A percentile compares a stretch with the other conserved stretches of the same genome.
phyloP scores from a whole-genome alignment of 139 green algal species.

The Tetratostichococcus sp. region DNA sequence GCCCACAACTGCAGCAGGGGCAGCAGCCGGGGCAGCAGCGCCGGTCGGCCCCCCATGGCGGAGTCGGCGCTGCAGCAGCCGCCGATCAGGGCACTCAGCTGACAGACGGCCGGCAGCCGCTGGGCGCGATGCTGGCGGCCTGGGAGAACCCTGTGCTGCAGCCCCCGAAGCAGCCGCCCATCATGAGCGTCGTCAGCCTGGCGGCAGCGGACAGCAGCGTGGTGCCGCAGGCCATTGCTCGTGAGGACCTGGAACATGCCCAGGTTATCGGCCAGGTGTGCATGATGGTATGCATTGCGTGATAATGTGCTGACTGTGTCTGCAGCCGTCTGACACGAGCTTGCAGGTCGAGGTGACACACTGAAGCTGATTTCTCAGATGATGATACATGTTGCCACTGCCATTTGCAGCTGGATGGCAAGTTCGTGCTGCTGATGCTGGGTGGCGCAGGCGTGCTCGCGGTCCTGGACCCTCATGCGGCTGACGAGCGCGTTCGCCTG shows the following conservation, averaged over 20 bases:
- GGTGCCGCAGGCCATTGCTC: background rate
- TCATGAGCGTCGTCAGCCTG: background rate
- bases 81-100: too few relatives aligned
- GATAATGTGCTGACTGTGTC: too few relatives aligned
- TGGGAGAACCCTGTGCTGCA: background rate
- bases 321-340: too few relatives aligned
- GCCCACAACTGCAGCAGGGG: background rate
- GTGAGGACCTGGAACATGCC: background rate
- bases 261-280: background rate
- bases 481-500: conserved; percentile 73
- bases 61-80: background rate
- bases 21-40: too few relatives aligned
- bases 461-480: conserved; percentile 75
- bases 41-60: too few relatives aligned
- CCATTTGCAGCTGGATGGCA: conserved; percentile 38
- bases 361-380: too few relatives aligned
- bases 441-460: conserved; percentile 35
- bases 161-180: background rate
- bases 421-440: conserved; percentile 54
- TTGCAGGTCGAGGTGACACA: too few relatives aligned
- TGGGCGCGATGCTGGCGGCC: background rate
- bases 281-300: background rate
- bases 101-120: too few relatives aligned
- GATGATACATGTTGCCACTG: too few relatives aligned
- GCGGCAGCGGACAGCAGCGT: background rate